phyloP scores from a whole-genome alignment of 352 stramenopile genomes.

The Globisporangium takayamanum region DNA sequence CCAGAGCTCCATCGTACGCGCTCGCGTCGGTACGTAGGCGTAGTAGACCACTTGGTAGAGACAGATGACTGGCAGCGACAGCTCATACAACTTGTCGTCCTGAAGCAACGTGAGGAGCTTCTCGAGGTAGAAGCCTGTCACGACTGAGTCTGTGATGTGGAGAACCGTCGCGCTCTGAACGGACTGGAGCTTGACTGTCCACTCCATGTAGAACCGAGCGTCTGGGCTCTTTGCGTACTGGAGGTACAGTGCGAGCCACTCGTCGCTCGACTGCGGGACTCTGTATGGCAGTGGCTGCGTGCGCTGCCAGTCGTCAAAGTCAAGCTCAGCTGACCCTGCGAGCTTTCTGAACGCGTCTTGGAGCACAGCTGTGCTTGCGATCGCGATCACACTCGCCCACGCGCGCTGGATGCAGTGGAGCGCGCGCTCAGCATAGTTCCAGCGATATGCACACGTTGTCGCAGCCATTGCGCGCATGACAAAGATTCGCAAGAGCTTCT shows the following conservation, averaged over 20 bases:
- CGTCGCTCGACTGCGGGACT: conserved; percentile 14
- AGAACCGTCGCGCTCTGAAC: conserved; percentile 5
- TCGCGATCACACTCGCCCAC: conserved; percentile 44
- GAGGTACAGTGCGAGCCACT: conserved; percentile 51
- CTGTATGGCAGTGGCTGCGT: conserved; percentile 17
- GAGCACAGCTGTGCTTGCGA: conserved; percentile 38
- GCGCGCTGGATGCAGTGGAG: conserved; percentile 35
- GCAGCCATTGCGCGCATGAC: conserved; percentile 34
- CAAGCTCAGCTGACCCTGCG: conserved; percentile 13
- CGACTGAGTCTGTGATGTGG: conserved; percentile 40
- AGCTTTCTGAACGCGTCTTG: conserved; percentile 27
- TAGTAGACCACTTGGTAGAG: conserved; percentile 51
- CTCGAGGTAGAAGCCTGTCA: conserved; percentile 43
- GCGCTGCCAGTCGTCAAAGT: conserved; percentile 64
- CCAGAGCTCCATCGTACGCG: conserved; percentile 38
- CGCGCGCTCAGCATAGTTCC: conserved; percentile 23
- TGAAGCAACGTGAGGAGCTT: conserved; percentile 33
- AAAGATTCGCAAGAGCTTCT: conserved; percentile 55
- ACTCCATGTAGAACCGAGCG: conserved; percentile 49
- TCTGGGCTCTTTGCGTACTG: conserved; percentile 26
- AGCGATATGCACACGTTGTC: conserved; percentile 26
- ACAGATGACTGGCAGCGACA: conserved; percentile 36
- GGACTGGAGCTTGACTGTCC: conserved; percentile 26
- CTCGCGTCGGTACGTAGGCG: conserved; percentile 24
- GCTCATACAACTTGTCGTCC: conserved; percentile 20